Evolutionary conservation across 345 rosid species (phyloP).

Genomic region (Lumnitzera littorea): DNA sequence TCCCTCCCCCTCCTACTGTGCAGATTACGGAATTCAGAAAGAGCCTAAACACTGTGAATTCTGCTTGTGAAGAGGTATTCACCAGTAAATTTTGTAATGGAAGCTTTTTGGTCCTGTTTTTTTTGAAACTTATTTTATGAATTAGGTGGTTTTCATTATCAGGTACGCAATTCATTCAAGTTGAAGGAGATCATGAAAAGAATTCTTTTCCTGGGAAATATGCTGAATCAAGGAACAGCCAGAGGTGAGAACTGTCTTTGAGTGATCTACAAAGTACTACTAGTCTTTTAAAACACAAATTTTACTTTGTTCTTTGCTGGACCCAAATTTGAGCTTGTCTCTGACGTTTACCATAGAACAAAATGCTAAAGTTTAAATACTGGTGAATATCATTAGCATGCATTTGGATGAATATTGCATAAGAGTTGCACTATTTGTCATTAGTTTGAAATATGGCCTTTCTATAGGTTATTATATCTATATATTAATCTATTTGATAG

Average conservation of each 20-base stretch:
- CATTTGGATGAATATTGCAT: too few relatives aligned
- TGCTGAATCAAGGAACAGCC: slow-evolving; percentile 95
- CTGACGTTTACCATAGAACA: too few relatives aligned
- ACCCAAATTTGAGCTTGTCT: too few relatives aligned
- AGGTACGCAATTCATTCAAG: slow-evolving; percentile 82
- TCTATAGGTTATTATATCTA: too few relatives aligned
- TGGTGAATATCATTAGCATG: too few relatives aligned
- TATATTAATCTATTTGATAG: too few relatives aligned
- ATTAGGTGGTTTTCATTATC: slow-evolving; percentile 8
- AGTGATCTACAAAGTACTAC: neutral
- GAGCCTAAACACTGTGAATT: slow-evolving; percentile 75
- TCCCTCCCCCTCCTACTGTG: slow-evolving; percentile 10
- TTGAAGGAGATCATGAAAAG: slow-evolving; percentile 92
- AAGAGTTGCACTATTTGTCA: too few relatives aligned
- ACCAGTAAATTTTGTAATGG: slow-evolving; percentile 9
- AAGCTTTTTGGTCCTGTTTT: neutral
- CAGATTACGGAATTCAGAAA: slow-evolving; percentile 83
- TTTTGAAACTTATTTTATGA: neutral
- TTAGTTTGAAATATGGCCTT: too few relatives aligned
- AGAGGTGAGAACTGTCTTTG: slow-evolving; percentile 53
- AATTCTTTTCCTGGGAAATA: slow-evolving; percentile 87
- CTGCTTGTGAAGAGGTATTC: slow-evolving; percentile 87
- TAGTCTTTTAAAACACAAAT: neutral
- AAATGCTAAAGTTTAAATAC: too few relatives aligned
- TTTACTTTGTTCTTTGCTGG: neutral